phyloP scores from a whole-genome alignment of 1,284 basidiomycete genomes.

The Naganishia albida region DNA sequence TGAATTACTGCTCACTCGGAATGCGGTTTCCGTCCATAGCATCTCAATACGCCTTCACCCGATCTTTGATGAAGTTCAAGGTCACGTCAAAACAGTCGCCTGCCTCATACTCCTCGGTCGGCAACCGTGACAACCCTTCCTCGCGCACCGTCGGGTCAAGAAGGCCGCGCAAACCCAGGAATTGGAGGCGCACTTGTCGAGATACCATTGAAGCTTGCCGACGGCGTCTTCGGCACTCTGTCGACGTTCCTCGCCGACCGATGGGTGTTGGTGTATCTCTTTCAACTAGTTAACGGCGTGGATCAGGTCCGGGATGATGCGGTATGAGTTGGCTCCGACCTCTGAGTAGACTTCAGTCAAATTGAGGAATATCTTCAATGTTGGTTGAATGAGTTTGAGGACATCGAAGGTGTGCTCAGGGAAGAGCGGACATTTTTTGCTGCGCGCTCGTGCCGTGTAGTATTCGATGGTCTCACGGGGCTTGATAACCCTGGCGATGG shows the following conservation, averaged over 20 bases:
- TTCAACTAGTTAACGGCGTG: neutral
- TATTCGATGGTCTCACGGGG: neutral
- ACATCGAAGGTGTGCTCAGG: neutral
- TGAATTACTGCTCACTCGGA: too few relatives aligned
- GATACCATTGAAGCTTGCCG: too few relatives aligned
- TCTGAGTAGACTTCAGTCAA: constrained; percentile 11
- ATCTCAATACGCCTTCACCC: too few relatives aligned
- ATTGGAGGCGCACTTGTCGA: too few relatives aligned
- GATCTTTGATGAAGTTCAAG: too few relatives aligned
- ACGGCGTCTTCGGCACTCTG: too few relatives aligned
- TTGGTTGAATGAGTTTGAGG: neutral
- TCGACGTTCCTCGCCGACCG: neutral
- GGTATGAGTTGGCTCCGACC: neutral
- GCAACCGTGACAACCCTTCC: too few relatives aligned
- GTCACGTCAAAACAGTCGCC: too few relatives aligned
- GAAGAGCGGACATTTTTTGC: neutral
- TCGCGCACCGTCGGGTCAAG: too few relatives aligned
- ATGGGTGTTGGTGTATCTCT: neutral
- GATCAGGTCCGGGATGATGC: constrained; percentile 6
- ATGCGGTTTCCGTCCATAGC: too few relatives aligned
- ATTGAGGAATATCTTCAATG: constrained; percentile 6
- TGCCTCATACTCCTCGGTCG: too few relatives aligned
- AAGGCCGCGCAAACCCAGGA: too few relatives aligned
- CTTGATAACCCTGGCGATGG: neutral
- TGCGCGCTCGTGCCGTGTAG: neutral